Evolutionary conservation across 2,329 filamentous ascomycete genomes (phyloP), one percentile per base, ranked within the genome.

Genomic region (Cladophialophora chaetospira): DNA sequence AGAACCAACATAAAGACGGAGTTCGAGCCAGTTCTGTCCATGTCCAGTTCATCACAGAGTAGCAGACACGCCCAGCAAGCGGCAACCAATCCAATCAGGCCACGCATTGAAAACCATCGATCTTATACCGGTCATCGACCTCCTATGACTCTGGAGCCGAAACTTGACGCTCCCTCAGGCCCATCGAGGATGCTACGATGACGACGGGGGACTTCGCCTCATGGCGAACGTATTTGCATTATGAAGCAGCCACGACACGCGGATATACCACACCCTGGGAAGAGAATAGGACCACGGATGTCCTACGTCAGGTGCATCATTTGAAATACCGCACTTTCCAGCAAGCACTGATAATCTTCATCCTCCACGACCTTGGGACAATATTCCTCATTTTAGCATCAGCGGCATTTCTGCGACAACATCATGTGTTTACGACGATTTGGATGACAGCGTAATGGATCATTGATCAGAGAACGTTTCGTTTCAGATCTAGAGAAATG

Each of bases 121-220:
- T 13, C 47, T 40, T 38, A 50, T 9, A 23, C 38, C 31, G n/a
- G n/a, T 15, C 31, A 19, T 2, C 26, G 45, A 10, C 13, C 33
- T 5, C 44, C 45, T 35, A 35, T 23, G 29, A 49, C 46, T 28
- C 31, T 55, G 13, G 53, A 55, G 19, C 53, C 53, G 9, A 42
- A 43, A 15, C 19, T 55, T 13, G 9, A 33, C 15, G 31, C 52
- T 44, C 36, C 53, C 13, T 3, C 36, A 19, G 53, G 53, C 11
- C 53, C 53, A 6, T 43, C 53, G 19, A 31, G 36, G 31, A 49
- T 55, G 53, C 10, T 55, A 23, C 45, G 44, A 55, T 55, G 45
- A 54, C 33, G 36, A 40, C n/a, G n/a, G n/a, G n/a, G n/a, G n/a
- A n/a, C n/a, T n/a, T n/a, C n/a, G n/a, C n/a, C n/a, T n/a, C n/a